Conservation (phyloP, 2,329 filamentous ascomycete species). For the Clarireedia sp. region DNA sequence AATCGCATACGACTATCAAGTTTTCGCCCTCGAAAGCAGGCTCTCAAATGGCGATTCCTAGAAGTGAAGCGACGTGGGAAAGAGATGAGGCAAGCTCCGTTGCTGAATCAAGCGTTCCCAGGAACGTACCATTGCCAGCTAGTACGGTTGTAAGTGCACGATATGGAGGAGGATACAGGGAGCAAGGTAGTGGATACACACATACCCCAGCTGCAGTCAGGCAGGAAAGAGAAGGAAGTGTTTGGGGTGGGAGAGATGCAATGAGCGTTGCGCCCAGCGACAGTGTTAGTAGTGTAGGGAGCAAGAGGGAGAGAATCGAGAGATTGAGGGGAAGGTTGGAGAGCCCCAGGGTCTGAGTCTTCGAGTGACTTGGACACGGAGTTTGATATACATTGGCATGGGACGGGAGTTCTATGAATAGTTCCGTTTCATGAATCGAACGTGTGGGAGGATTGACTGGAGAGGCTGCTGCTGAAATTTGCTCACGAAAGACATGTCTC, state of each 20-base stretch:
- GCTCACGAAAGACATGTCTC: too few species aligned
- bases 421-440: too few species aligned
- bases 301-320: slow-evolving; percentile 24
- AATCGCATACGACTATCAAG: slow-evolving; percentile 3
- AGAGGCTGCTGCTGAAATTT: too few species aligned
- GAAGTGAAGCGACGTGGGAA: slow-evolving; percentile 6
- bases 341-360: not conserved
- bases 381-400: too few species aligned
- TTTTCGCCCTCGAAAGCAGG: slow-evolving; percentile 1
- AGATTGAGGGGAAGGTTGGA: slow-evolving; percentile 11
- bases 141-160: not conserved
- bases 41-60: not conserved
- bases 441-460: too few species aligned
- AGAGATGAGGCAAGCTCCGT: not conserved
- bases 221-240: slow-evolving; percentile 45
- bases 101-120: too few species aligned
- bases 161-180: slow-evolving; percentile 3
- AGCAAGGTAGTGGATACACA: not conserved
- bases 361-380: too few species aligned
- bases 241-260: slow-evolving; percentile 33
- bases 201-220: too few species aligned
- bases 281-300: slow-evolving; percentile 55
- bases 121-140: slow-evolving; percentile 12
- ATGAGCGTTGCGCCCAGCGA: slow-evolving; percentile 51
- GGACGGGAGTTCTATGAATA: too few species aligned